Conservation (phyloP, 495 filamentous ascomycete species). For the Pyrenula massariospora region DNA sequence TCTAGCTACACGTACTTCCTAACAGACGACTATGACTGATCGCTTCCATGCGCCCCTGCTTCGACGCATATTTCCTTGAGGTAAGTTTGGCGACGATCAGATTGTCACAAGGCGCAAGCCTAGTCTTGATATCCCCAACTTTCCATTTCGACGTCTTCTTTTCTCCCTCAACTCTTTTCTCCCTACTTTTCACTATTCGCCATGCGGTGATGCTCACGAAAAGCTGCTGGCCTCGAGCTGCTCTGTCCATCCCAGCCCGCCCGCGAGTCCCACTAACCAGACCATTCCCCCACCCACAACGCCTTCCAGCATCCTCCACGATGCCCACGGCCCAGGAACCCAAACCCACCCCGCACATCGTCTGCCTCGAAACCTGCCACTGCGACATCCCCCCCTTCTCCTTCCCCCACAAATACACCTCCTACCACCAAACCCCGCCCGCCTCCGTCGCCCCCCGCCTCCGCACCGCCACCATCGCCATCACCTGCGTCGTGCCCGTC, state of each 20-base stretch:
- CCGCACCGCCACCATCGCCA: conserved; percentile 34
- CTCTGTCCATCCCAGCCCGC: neutral
- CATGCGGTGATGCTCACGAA: neutral
- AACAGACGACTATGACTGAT: no score
- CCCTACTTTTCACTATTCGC: neutral
- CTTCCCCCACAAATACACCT: conserved; percentile 23
- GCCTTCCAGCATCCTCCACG: neutral
- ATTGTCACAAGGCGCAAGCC: neutral
- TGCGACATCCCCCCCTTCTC: conserved; percentile 28
- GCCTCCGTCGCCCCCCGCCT: conserved; percentile 24
- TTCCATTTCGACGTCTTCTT: neutral
- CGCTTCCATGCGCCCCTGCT: no score
- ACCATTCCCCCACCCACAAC: neutral
- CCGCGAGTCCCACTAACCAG: neutral
- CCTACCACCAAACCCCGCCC: conserved; percentile 19
- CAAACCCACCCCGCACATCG: conserved; percentile 22
- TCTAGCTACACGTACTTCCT: no score
- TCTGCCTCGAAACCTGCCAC: conserved; percentile 32
- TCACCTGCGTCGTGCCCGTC: conserved; percentile 27
- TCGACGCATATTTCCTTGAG: no score
- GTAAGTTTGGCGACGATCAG: neutral
- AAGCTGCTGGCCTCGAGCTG: neutral
- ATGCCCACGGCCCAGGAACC: neutral
- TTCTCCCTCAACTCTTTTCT: neutral
- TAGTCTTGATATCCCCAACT: neutral